A percentile compares a stretch with the other conserved stretches of the same genome.
These are phyloP conservation scores for Cokeromyces recurvatus DNA, from an alignment of 371 early-diverging fungal species.

Conservation along the genomic window DNA sequence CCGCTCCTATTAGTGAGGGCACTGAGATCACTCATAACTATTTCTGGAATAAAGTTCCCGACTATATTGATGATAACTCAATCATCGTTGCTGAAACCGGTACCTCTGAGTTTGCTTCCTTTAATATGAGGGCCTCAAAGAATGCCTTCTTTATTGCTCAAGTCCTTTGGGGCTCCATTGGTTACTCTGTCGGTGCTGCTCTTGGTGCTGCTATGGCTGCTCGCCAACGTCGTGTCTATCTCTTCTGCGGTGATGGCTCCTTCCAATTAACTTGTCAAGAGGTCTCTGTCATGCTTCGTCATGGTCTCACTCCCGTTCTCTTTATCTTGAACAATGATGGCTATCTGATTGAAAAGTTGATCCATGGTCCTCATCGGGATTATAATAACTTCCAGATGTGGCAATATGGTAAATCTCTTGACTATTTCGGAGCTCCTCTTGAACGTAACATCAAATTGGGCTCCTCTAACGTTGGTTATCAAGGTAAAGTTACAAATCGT, in stretches of 20 bases:
- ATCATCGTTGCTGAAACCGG: conserved; percentile 50
- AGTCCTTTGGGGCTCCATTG: conserved; percentile 44
- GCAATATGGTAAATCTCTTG: conserved; percentile 41
- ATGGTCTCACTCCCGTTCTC: conserved; percentile 41
- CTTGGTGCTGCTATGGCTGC: conserved; percentile 33
- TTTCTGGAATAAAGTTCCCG: conserved; percentile 39
- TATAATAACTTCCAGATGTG: conserved; percentile 54
- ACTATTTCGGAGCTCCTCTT: conserved; percentile 34
- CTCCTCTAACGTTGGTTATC: conserved; percentile 18
- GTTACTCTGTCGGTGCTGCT: conserved; percentile 34
- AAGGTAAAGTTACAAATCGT: conserved; percentile 23
- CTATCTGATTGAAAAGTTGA: conserved; percentile 47
- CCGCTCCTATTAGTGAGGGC: conserved; percentile 16
- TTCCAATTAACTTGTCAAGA: conserved; percentile 51
- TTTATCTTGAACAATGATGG: conserved; percentile 52
- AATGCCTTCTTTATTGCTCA: conserved; percentile 33
- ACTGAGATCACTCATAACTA: conserved; percentile 35
- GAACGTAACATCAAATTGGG: conserved; percentile 14
- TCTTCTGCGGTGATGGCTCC: conserved; percentile 53
- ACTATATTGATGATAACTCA: conserved; percentile 28
- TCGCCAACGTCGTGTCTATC: conserved; percentile 24
- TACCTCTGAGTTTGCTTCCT: conserved; percentile 42
- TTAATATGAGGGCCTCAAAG: conserved; percentile 33
- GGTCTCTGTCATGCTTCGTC: conserved; percentile 45
- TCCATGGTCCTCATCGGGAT: conserved; percentile 41